Percentiles rank a stretch among this genome's conserved stretches.
Conservation (phyloP, 176 grass and related monocot species). For the Oryza punctata region DNA sequence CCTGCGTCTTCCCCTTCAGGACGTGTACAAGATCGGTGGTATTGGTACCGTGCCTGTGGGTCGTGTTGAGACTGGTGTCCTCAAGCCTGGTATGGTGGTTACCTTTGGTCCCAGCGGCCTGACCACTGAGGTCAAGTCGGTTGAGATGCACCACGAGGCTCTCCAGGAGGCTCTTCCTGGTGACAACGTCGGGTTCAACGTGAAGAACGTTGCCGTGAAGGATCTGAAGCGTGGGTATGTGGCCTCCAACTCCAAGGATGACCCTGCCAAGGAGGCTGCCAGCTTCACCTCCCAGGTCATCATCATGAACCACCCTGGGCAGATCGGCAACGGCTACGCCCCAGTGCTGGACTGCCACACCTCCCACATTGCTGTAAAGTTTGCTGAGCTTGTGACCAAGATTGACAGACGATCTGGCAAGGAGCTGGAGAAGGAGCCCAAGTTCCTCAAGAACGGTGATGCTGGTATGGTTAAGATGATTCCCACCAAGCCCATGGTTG, state of each 20-base stretch:
- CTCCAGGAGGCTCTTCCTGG: not conserved
- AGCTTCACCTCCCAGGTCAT: not conserved
- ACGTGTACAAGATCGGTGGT: not conserved
- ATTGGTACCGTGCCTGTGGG: not conserved
- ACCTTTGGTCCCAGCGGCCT: not conserved
- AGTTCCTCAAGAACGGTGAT: not conserved
- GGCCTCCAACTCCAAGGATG: not conserved
- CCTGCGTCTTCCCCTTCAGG: not conserved
- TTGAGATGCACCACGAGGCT: not conserved
- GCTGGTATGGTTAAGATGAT: not conserved
- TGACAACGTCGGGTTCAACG: not conserved
- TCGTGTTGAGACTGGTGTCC: not conserved
- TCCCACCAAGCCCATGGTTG: not conserved
- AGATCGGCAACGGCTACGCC: slow-evolving; percentile 62
- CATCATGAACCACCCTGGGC: slow-evolving; percentile 42
- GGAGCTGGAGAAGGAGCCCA: not conserved
- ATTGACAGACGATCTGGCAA: slow-evolving; percentile 34
- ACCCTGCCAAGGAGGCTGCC: not conserved
- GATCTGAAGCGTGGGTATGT: not conserved
- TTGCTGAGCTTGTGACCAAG: slow-evolving; percentile 58
- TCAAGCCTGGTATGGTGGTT: not conserved
- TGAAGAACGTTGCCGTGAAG: not conserved
- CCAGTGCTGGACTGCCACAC: slow-evolving; percentile 67
- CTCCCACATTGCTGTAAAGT: slow-evolving; percentile 67
- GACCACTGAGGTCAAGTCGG: not conserved